Base-by-base conservation (phyloP, 306 rosid genomes). In the Vigna hirtella region DNA sequence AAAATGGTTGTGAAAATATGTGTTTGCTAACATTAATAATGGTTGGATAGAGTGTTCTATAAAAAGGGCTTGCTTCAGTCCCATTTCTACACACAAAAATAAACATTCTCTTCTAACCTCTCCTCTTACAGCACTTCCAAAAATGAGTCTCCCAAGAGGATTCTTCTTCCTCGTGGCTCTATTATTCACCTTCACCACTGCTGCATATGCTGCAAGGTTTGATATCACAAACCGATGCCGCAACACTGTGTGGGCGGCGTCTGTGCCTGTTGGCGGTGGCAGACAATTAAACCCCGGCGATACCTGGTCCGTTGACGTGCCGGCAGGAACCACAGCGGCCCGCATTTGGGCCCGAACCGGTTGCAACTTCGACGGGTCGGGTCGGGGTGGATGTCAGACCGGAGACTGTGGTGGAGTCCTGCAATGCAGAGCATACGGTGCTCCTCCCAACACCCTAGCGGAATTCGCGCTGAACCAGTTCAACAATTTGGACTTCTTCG, bases 321-420 rank as follows among this genome's bases (percentile, higher is more conserved):
- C 64, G 0, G 64, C 87, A 0, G 93, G 92, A 48, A 72, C 89
- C 0, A 1, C 0, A 8, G 58, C 9, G 5, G 58, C 58, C 12
- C 58, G 58, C 58, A 17, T 52, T n/a, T 52, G 58, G 96, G 89
- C 84, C 1, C 92, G 96, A 20, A 92, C 97, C 1, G 81, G 84
- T 3, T 90, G 97, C 87, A 82, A 15, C 48, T 90, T 88, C 12
- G 90, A 87, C 15, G 76, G 75, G 0, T 36, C 78, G 0, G 90
- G 93, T 3, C 82, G 36, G 0, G 93, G 93, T 9, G 57, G 1
- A 0, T 92, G 97, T 64, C 52, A 70, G 30, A 90, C 96, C 0
- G 96, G 96, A 0, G 97, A 90, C 30, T 92, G 93, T 0, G 88
- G 84, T 0, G 89, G 90, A 0, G 73, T 53, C 14, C 81, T 86